Base-by-base conservation (phyloP, 805 yeast species). In the Lipomyces chichibuensis region DNA sequence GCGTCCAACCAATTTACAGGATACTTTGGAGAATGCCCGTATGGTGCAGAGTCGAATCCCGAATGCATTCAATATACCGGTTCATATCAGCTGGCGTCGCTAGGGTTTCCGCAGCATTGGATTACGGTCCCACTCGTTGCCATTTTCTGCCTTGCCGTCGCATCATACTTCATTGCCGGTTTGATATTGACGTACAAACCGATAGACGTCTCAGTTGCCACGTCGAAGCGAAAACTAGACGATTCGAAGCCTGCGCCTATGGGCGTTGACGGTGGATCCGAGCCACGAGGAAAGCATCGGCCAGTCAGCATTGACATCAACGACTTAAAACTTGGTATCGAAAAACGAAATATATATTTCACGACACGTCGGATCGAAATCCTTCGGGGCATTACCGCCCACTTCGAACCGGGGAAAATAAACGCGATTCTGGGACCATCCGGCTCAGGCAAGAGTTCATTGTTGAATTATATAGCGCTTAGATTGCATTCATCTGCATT, bases 371-470 rank as follows among this genome's bases (percentile, higher is more conserved):
- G 73, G 14, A 81, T 79, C 53, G 75, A 73, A 17, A 83, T 85
- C 59, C 71, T 88, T 52, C 74, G 81, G 54, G 75, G 81, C 20
- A 78, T 90, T 14, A 76, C 80, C 63, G 91, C 89, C 0, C 69
- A 72, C 6, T 87, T 88, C 73, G 77, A 78, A 35, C 81, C 87
- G 1, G 86, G 88, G 17, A 80, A 84, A 54, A 79, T 90, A 9
- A 89, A 88, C 74, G 91, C 88, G 3, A 88, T 89, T 56, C 84
- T 89, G 87, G 95, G 95, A 0, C 93, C 94, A 0, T 88, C 92
- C 0, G 94, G 94, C 0, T 86, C 90, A 0, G 95, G 94, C 9
- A 89, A 89, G 73, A 87, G 92, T 0, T 85, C 93, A 0, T 75
- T 90, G 56, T 77, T 89, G 69, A 89, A 88, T 74, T 77, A 83